A percentile compares a stretch with the other conserved stretches of the same genome.
These are phyloP conservation scores for Epichloe brachyelytri DNA, from an alignment of 2,329 filamentous ascomycete species.

Conservation along the genomic window DNA sequence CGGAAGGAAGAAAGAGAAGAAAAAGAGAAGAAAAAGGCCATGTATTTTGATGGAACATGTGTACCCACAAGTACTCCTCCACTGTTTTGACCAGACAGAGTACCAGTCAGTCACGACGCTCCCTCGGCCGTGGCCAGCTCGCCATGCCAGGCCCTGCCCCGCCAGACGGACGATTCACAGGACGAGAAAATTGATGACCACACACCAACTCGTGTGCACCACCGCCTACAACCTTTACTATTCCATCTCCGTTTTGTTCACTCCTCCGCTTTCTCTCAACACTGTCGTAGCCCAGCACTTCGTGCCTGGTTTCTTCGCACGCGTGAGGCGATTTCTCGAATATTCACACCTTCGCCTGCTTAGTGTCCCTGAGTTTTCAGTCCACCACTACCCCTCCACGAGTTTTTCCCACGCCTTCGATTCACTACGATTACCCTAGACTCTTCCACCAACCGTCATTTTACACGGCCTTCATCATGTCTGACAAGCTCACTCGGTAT, in stretches of 20 bases:
- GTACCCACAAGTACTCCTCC: too few relatives aligned
- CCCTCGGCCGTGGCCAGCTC: background rate
- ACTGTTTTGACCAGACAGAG: too few relatives aligned
- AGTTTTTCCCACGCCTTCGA: background rate
- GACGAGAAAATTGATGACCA: slow-evolving; percentile 27
- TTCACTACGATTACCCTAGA: slow-evolving; percentile 4
- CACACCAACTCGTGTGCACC: slow-evolving; percentile 8
- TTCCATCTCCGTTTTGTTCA: slow-evolving; percentile 1
- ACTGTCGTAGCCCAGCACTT: background rate
- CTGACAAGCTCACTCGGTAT: slow-evolving; percentile 91
- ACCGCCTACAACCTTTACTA: background rate
- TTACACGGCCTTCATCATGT: slow-evolving; percentile 44
- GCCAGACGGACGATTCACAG: slow-evolving; percentile 24
- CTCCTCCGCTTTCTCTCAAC: background rate
- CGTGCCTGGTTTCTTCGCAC: slow-evolving; percentile 9
- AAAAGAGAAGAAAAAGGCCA: too few relatives aligned
- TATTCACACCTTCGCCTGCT: background rate
- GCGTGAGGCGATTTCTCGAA: background rate
- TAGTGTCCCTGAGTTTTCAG: background rate
- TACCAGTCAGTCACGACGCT: background rate
- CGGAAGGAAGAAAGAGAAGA: too few relatives aligned
- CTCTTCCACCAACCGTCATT: background rate
- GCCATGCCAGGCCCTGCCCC: slow-evolving; percentile 5
- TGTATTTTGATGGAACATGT: too few relatives aligned
- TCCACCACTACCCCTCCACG: background rate